Conservation (phyloP, 148 eudicot species). For the Rhododendron vialii region DNA sequence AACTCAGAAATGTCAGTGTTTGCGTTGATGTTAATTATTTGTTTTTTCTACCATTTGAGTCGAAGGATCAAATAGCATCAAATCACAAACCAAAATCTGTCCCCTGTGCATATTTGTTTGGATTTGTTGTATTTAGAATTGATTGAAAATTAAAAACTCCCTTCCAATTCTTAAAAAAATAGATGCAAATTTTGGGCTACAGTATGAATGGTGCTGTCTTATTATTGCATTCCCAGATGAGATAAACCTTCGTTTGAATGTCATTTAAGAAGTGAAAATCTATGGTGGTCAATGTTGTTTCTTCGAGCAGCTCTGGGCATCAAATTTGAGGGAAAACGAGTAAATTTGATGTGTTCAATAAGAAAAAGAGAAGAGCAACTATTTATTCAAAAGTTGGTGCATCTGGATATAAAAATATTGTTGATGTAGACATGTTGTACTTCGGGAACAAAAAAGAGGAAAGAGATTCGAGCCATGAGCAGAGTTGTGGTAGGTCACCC, state of each 20-base stretch:
- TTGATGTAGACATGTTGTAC: neutral
- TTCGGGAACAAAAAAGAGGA: neutral
- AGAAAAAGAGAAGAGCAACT: neutral
- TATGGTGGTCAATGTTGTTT: neutral
- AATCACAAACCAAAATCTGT: neutral
- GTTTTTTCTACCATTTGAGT: neutral
- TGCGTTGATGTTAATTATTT: neutral
- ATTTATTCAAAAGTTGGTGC: neutral
- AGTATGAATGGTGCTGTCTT: neutral
- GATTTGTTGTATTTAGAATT: neutral
- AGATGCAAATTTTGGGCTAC: neutral
- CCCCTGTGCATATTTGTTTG: neutral
- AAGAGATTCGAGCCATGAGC: neutral
- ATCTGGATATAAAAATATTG: neutral
- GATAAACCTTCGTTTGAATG: neutral
- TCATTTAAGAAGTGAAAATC: neutral
- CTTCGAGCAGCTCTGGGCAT: neutral
- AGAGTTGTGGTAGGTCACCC: neutral
- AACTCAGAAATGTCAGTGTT: neutral
- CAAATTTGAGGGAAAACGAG: neutral
- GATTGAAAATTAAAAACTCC: neutral
- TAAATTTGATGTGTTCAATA: neutral
- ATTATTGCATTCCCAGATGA: neutral
- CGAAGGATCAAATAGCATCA: neutral
- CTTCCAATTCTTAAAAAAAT: neutral